Evolutionary conservation across 2,329 filamentous ascomycete genomes (phyloP).

Genomic region (Aureobasidium melanogenum): DNA sequence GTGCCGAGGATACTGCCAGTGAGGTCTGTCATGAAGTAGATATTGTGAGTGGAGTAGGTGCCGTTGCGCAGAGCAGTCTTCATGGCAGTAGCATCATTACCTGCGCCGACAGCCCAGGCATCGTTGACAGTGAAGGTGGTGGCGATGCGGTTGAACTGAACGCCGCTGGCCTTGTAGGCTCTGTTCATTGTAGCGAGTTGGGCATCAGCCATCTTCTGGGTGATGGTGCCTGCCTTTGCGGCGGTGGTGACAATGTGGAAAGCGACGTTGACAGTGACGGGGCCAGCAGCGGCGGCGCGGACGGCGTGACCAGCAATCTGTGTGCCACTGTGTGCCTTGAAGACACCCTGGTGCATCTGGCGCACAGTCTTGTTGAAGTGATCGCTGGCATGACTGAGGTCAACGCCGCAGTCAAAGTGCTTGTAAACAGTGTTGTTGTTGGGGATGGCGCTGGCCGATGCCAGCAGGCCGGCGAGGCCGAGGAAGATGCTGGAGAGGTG

Average conservation of each 20-base stretch:
- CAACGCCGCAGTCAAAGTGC: conserved; percentile 37
- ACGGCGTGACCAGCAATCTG: conserved; percentile 20
- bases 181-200: conserved; percentile 33
- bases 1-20: conserved; percentile 41
- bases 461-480: conserved; percentile 14
- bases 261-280: conserved; percentile 33
- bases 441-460: conserved; percentile 9
- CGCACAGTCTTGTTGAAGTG: conserved; percentile 32
- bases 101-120: conserved; percentile 43
- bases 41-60: conserved; percentile 46
- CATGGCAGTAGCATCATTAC: conserved; percentile 40
- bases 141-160: conserved; percentile 42
- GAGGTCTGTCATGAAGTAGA: conserved; percentile 52
- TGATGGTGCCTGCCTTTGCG: conserved; percentile 29
- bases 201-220: conserved; percentile 30
- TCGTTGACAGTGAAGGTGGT: conserved; percentile 45
- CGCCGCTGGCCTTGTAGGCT: conserved; percentile 41
- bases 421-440: conserved; percentile 9
- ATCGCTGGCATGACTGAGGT: conserved; percentile 26
- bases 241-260: conserved; percentile 37
- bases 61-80: conserved; percentile 46
- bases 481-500: conserved; percentile 3
- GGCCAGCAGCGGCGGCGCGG: conserved; percentile 14
- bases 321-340: conserved; percentile 18
- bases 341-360: conserved; percentile 24